phyloP scores from a whole-genome alignment of 805 yeast genomes.

The Schizosaccharomyces pombe region ASM294v3 CU329670.1:1692001-1692500 shows the following conservation, averaged over 20 bases:
- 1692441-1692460: background rate
- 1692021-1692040: background rate
- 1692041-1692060: background rate
- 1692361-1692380: conserved; percentile 14
- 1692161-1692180: background rate
- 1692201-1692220: conserved; percentile 24
- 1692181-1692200: conserved; percentile 16
- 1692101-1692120: conserved; percentile 28
- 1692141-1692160: background rate
- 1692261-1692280: background rate
- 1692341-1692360: conserved; percentile 7
- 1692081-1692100: background rate
- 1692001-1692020: background rate
- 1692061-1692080: background rate
- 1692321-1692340: background rate
- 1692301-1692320: background rate
- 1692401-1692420: conserved; percentile 9
- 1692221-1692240: conserved; percentile 33
- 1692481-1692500: conserved; percentile 32
- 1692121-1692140: conserved; percentile 20
- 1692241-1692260: conserved; percentile 15
- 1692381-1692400: conserved; percentile 14
- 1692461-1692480: conserved; percentile 18
- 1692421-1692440: background rate
- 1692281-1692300: background rate